Evolutionary conservation across 371 early-diverging fungal genomes (phyloP).

Genomic region (Dinochytrium kinnereticum): DNA sequence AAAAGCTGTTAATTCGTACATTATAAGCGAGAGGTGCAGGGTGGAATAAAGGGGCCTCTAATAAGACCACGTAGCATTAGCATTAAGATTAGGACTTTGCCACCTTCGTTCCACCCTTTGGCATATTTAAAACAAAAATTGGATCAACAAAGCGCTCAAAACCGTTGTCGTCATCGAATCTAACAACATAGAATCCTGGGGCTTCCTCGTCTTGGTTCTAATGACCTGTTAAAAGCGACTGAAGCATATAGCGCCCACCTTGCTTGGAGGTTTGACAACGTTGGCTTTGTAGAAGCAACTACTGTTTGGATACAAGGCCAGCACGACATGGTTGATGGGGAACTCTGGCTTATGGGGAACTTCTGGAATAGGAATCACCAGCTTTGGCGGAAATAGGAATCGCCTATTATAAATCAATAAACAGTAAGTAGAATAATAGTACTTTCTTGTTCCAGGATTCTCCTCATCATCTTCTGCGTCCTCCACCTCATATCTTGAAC

Average conservation of each 20-base stretch:
- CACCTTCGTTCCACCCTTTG: conserved; percentile 41
- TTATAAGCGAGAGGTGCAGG: too few species aligned
- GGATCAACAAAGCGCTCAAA: conserved; percentile 57
- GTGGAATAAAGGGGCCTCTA: too few species aligned
- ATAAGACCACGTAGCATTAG: too few species aligned
- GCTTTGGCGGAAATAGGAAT: conserved; percentile 65
- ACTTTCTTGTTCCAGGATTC: conserved; percentile 68
- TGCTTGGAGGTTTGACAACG: conserved; percentile 71
- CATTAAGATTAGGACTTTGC: background rate
- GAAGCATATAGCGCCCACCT: conserved; percentile 52
- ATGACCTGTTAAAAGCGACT: background rate
- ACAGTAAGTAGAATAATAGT: conserved; percentile 31
- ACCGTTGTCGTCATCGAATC: conserved; percentile 73
- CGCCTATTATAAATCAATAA: conserved; percentile 46
- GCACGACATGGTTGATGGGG: conserved; percentile 67
- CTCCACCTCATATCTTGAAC: conserved; percentile 56
- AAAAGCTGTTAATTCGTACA: too few species aligned
- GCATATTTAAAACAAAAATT: conserved; percentile 63
- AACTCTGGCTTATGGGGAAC: conserved; percentile 57
- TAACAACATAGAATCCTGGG: conserved; percentile 57
- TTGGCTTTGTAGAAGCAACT: conserved; percentile 86
- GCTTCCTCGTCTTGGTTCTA: conserved; percentile 51
- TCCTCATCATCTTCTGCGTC: conserved; percentile 74
- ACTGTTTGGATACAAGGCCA: conserved; percentile 84
- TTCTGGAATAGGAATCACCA: conserved; percentile 67